A percentile compares a stretch with the other conserved stretches of the same genome.
Conservation (phyloP, 1,284 basidiomycete species). For the Ceratobasidium sp. region DNA sequence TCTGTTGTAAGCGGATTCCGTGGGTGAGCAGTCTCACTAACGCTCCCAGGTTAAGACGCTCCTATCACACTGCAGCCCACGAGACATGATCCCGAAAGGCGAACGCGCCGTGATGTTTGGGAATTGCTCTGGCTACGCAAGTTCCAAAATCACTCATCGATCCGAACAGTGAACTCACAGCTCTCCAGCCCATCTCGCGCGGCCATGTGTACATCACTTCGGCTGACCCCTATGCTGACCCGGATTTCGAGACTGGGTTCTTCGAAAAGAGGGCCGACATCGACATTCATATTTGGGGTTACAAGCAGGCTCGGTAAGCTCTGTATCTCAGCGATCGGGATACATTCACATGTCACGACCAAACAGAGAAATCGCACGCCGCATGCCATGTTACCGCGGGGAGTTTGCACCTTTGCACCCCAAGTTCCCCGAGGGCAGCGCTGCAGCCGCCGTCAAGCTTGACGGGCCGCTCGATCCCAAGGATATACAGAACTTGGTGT, state of each 20-base stretch:
- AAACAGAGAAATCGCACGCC: slow-evolving; percentile 56
- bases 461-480: slow-evolving; percentile 49
- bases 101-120: slow-evolving; percentile 34
- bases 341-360: neutral
- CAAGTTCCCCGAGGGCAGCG: slow-evolving; percentile 53
- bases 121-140: slow-evolving; percentile 34
- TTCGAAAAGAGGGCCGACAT: slow-evolving; percentile 34
- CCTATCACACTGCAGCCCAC: slow-evolving; percentile 9
- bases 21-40: slow-evolving; percentile 8
- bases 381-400: slow-evolving; percentile 58
- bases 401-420: slow-evolving; percentile 55
- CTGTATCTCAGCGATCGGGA: neutral
- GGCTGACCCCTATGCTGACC: slow-evolving; percentile 32
- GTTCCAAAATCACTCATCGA: neutral
- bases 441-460: slow-evolving; percentile 24
- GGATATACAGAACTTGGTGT: slow-evolving; percentile 53
- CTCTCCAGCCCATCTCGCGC: slow-evolving; percentile 25
- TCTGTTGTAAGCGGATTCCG: slow-evolving; percentile 24
- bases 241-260: slow-evolving; percentile 38
- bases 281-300: slow-evolving; percentile 42
- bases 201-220: slow-evolving; percentile 42
- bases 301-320: slow-evolving; percentile 41
- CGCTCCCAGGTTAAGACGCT: neutral
- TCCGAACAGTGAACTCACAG: neutral
- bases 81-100: slow-evolving; percentile 30